Evolutionary conservation across 2,329 filamentous ascomycete species (phyloP).

Genomic region (Arthroderma sp.): DNA sequence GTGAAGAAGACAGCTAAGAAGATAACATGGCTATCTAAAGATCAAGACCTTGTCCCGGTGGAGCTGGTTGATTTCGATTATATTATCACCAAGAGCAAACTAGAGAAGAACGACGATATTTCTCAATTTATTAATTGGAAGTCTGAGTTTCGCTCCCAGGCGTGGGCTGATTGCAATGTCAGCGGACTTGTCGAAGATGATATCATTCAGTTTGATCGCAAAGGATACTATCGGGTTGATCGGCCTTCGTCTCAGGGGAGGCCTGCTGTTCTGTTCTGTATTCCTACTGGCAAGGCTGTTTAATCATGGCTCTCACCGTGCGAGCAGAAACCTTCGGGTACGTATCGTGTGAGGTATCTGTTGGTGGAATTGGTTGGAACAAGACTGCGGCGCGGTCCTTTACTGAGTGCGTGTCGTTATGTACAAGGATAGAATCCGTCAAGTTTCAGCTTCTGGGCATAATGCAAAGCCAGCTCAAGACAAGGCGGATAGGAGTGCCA

Average conservation of each 20-base stretch:
- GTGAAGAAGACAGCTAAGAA: conserved; percentile 85
- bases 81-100: conserved; percentile 72
- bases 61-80: conserved; percentile 78
- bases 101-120: conserved; percentile 66
- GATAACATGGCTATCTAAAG: conserved; percentile 69
- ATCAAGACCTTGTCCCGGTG: conserved; percentile 56
- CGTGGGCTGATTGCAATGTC: conserved; percentile 63
- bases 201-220: conserved; percentile 77
- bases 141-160: conserved; percentile 57
- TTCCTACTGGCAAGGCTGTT: conserved; percentile 43
- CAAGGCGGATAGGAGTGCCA: too few species aligned
- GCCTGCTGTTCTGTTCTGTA: conserved; percentile 45
- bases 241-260: conserved; percentile 36
- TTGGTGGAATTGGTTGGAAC: too few species aligned
- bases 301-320: background rate
- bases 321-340: too few species aligned
- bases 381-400: too few species aligned
- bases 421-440: too few species aligned
- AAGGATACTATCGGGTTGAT: conserved; percentile 46
- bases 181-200: conserved; percentile 62
- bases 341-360: too few species aligned
- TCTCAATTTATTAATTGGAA: conserved; percentile 63
- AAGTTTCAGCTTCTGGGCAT: too few species aligned
- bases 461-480: too few species aligned
- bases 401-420: too few species aligned